Base-by-base conservation (phyloP, 495 filamentous ascomycete species). In the Penicillium fimorum region DNA sequence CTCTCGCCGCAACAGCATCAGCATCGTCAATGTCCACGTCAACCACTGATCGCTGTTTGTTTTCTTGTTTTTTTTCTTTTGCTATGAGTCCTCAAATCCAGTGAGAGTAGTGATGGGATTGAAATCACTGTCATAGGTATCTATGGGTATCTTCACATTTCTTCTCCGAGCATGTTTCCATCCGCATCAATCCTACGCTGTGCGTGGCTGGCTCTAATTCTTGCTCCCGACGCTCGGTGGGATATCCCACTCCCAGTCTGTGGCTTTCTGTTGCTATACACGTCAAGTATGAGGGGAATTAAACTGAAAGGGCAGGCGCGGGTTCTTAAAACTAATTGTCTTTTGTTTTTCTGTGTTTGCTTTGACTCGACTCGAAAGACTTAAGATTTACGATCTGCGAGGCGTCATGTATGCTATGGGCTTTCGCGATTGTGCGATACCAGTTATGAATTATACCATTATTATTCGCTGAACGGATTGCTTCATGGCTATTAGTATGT, bases 1-100 rank as follows among this genome's bases (percentile, higher is more conserved):
- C 40, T 76, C 73, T 8, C 72, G 71, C 49, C 63, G 70, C 52
- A 76, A 76, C 64, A 76, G 74, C 45, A 4, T 72, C 27, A 47
- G 32, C 20, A 24, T 20, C 25, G 25, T 27, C 64, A 76, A 72
- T 43, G 2, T 72, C 27, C 32, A 47, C 17, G 30, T 20, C 11
- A 57, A 48, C 9, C 24, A 35, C 13, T 55, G 47, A 52, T 30
- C 32, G 8, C 35, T 37, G 35, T 37, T 37, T 15, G 4, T 37
- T 37, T 18, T 22, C 1, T 35, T 25, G 13, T 17, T 1, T 42
- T 18, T 46, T 4, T 12, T 41, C 6, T 44, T 43, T 18, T 7
- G 35, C 41, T 38, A 17, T 45, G 51, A 27, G 47, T 37, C 25
- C 41, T 29, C 51, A 29, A 25, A 0, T 24, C 8, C 20, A 27